Evolutionary conservation across 139 green algal species (phyloP), one percentile per base, ranked within the genome.

Genomic region (Diplosphaera chodatii): DNA sequence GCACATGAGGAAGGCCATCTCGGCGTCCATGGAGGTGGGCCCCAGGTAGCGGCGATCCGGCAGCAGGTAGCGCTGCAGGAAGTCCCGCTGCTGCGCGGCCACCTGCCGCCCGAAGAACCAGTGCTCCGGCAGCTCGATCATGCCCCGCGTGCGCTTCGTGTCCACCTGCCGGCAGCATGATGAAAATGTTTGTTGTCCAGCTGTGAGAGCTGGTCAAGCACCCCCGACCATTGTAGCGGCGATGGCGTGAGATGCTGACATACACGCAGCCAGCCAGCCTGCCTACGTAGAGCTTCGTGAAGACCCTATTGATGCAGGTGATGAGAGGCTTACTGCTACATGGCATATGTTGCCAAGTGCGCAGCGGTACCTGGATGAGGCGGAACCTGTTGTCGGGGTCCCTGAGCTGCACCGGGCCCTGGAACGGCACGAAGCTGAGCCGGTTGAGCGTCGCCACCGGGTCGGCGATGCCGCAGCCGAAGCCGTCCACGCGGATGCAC

Each of bases 1-100:
- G 72, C 84, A 90, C 90, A 98, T 98, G 59, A 98, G 69, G 74
- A 96, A 91, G 23, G 94, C 85, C 77, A 98, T 86, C 84, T 98
- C 94, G 1, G 86, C 72, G 76, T 98, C 93, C 94, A 98, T 98
- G 62, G 72, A 86, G 20, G 94, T 98, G 59, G 94, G 93, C 2
- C 94, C 94, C 29, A 98, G 77, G 83, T 97, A 98, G 21, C 62
- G 65, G n/a, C 94, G 81, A 13, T 79, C 64, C 3, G 55, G 76
- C n/a, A 98, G 83, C 4, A 66, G 78, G 76, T 92, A 96, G 0
- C 30, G 33, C 31, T 75, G 40, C 3, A 88, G 69, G 4, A 81
- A 31, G 27, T 41, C 67, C 13, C 76, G 79, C 34, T 85, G 74
- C 0, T 30, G 64, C 23, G 64, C 64, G 8, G 68, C 86, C 27